These are phyloP conservation scores for Podospora appendiculata DNA, from an alignment of 495 filamentous ascomycete genomes.

Conservation along the genomic window DNA sequence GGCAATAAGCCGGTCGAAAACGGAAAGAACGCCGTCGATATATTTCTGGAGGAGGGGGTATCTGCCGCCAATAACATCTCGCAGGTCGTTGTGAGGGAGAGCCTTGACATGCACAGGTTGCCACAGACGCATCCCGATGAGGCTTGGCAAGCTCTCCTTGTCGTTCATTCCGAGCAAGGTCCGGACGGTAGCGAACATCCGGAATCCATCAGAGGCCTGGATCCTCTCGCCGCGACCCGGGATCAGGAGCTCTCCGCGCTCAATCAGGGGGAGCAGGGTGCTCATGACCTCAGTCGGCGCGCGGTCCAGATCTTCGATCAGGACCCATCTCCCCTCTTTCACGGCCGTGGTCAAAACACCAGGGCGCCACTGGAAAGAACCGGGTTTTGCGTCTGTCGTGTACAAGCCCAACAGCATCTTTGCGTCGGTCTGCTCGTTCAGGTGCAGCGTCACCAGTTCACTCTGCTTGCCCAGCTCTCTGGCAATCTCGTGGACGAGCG, in stretches of 20 bases:
- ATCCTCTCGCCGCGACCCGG: conserved; percentile 80
- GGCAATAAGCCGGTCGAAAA: conserved; percentile 60
- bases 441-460: conserved; percentile 80
- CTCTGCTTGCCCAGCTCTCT: conserved; percentile 61
- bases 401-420: conserved; percentile 94
- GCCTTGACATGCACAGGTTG: conserved; percentile 59
- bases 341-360: conserved; percentile 92
- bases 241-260: conserved; percentile 77
- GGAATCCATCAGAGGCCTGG: conserved; percentile 73
- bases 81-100: conserved; percentile 62
- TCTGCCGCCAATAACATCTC: conserved; percentile 58
- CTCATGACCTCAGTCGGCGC: conserved; percentile 94
- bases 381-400: conserved; percentile 72
- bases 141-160: conserved; percentile 49
- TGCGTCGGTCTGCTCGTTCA: conserved; percentile 96
- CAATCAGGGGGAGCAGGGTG: conserved; percentile 81
- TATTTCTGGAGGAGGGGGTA: conserved; percentile 65
- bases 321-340: conserved; percentile 86
- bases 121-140: conserved; percentile 82
- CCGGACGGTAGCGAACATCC: conserved; percentile 84
- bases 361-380: conserved; percentile 86
- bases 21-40: conserved; percentile 60
- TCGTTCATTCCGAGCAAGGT: conserved; percentile 65
- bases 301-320: conserved; percentile 94
- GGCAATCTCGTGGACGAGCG: conserved; percentile 75